phyloP scores from a whole-genome alignment of 1,284 basidiomycete species.

The Ustilago trichophora region DNA sequence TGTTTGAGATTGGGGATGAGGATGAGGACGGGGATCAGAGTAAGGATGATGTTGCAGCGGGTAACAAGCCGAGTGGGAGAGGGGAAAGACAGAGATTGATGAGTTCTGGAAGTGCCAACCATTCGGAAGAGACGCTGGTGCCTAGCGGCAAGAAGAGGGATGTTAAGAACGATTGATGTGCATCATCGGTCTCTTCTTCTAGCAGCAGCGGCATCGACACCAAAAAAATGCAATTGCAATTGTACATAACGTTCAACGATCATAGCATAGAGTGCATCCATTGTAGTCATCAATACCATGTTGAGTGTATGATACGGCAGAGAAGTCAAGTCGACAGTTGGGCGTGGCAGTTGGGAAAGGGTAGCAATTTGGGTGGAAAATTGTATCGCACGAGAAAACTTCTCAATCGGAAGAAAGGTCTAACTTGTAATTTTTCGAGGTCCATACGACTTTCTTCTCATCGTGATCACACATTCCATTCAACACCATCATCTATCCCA shows the following conservation, averaged over 20 bases:
- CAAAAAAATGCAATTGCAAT: no score
- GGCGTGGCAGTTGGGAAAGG: no score
- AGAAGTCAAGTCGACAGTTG: no score
- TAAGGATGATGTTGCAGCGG: not conserved
- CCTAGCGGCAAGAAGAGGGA: conserved; percentile 31
- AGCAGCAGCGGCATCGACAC: no score
- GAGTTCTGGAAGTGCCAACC: conserved; percentile 21
- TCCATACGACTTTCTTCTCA: not conserved
- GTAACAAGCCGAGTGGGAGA: not conserved
- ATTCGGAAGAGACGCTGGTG: conserved; percentile 50
- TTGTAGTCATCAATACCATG: no score
- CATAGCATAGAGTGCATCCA: no score
- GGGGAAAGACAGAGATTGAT: conserved; percentile 40
- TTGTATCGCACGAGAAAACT: conserved; percentile 15
- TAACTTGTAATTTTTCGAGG: not conserved
- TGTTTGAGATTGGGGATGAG: conserved; percentile 58
- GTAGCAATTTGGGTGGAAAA: not conserved
- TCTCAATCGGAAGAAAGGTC: not conserved
- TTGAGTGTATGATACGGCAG: no score
- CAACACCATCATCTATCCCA: not conserved
- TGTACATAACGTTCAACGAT: not conserved
- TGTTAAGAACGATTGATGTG: conserved; percentile 27
- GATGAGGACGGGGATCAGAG: conserved; percentile 48
- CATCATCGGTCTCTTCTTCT: not conserved
- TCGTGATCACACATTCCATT: no score